Conservation (phyloP, 225 moss, liverwort and hornwort species). For the Marchantia polymorpha region DNA sequence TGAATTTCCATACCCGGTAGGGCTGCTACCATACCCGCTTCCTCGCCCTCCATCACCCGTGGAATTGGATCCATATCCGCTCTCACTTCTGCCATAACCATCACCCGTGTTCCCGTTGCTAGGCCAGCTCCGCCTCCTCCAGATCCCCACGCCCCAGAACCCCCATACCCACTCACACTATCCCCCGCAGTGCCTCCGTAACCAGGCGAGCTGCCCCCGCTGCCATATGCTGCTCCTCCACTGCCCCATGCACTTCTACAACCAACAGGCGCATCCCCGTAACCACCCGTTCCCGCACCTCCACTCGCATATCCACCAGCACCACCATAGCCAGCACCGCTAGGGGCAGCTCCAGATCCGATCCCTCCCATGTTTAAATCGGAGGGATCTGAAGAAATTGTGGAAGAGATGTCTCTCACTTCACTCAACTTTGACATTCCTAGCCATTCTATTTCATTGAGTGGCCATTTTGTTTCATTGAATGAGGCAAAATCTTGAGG, state of each 20-base stretch:
- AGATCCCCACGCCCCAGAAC: slow-evolving; percentile 72
- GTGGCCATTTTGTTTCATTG: no score
- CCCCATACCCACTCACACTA: slow-evolving; percentile 81
- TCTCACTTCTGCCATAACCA: slow-evolving; percentile 83
- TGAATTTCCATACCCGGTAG: slow-evolving; percentile 66
- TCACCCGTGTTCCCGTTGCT: slow-evolving; percentile 65
- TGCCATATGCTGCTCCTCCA: slow-evolving; percentile 78
- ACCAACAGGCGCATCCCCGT: slow-evolving; percentile 66
- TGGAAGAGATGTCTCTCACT: no score
- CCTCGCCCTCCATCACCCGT: slow-evolving; percentile 76
- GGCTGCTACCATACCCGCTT: slow-evolving; percentile 65
- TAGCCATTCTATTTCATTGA: no score
- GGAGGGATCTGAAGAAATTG: no score
- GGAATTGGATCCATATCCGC: slow-evolving; percentile 65
- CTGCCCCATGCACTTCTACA: slow-evolving; percentile 67
- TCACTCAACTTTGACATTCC: no score
- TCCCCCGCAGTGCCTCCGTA: slow-evolving; percentile 68
- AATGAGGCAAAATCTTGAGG: no score
- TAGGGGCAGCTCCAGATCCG: slow-evolving; percentile 60
- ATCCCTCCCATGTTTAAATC: no score
- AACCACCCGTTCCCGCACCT: slow-evolving; percentile 57
- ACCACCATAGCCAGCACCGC: slow-evolving; percentile 67
- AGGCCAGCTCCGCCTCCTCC: slow-evolving; percentile 76
- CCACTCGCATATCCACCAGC: slow-evolving; percentile 80
- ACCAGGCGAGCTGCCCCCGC: slow-evolving; percentile 69